These are phyloP conservation scores for Cordyceps militaris DNA, from an alignment of 2,329 filamentous ascomycete species.

Conservation along the genomic window DNA sequence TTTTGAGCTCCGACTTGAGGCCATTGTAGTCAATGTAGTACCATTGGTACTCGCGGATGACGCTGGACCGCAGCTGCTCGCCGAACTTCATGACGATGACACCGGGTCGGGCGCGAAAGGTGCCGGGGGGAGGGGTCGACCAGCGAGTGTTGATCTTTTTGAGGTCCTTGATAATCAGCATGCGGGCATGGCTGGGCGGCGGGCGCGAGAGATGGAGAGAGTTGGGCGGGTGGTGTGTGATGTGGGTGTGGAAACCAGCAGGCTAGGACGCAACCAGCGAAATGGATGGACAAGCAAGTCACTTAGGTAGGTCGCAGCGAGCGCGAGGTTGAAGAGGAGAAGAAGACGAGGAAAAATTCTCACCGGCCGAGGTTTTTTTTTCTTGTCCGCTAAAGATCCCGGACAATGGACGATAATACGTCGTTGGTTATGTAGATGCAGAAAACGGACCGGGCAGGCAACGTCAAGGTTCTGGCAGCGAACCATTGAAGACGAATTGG, in stretches of 20 bases:
- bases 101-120: constrained; percentile 38
- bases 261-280: background rate
- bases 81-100: constrained; percentile 75
- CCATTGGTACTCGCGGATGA: constrained; percentile 96
- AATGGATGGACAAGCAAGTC: background rate
- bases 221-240: background rate
- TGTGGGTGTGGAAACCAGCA: background rate
- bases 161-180: constrained; percentile 49
- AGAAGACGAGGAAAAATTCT: background rate
- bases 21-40: constrained; percentile 98
- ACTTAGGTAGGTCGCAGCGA: background rate
- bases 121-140: constrained; percentile 28
- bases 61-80: constrained; percentile 89
- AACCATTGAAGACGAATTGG: constrained; percentile 15
- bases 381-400: background rate
- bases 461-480: background rate
- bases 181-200: constrained; percentile 20
- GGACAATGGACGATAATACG: background rate
- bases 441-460: background rate
- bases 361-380: background rate
- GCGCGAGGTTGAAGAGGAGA: background rate
- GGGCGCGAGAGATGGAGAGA: background rate
- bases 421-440: background rate
- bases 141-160: constrained; percentile 36
- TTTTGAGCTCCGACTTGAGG: constrained; percentile 80